Evolutionary conservation across 2,329 filamentous ascomycete species (phyloP), one percentile per base, ranked within the genome.

Genomic region (Aspergillus luchuensis): DNA sequence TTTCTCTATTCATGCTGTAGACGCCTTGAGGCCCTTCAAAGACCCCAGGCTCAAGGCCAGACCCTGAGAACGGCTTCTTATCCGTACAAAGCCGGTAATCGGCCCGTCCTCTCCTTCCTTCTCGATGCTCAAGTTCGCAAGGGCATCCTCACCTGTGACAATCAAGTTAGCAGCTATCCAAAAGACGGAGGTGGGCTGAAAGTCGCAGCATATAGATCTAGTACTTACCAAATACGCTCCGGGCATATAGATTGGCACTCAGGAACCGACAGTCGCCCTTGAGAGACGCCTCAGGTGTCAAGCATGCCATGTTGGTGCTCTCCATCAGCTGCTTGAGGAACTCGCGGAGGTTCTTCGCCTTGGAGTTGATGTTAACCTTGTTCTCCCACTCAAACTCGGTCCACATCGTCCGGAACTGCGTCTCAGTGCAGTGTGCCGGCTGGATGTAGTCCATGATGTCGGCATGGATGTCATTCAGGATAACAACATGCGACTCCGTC

Each of bases 401-500:
- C 95, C 95, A 99, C 95, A 99, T 99, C n/a, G 92, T 96, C 62
- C 95, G 88, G 88, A 99, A 99, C 73, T 98, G 92, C 10, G 94
- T 97, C 82, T 99, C 95, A 4, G 92, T 95, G 83, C 95, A 99
- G 15, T 92, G 89, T 6, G 94, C 94, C 1, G 95, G 95, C 75
- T 98, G 94, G 72, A 99, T 99, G 81, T 99, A 99, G 80, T 99
- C 95, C 95, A 99, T 99, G 67, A 99, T 97, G 74, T 99, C 95
- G 59, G 98, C 94, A 72, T 99, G 95, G 30, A 99, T 88, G 75
- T 99, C 95, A 74, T 98, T 98, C 57, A 99, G 85, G 68, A 99
- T 99, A 58, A 99, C 95, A 8, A 99, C 95, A 67, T 97, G 96
- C 57, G 91, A 96, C 75, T 96, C 95, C 1, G 91, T 96, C 50